Evolutionary conservation across 768 basidiomycete genomes (phyloP), one percentile per base, ranked within the genome.

Genomic region (Trametopsis cervina): DNA sequence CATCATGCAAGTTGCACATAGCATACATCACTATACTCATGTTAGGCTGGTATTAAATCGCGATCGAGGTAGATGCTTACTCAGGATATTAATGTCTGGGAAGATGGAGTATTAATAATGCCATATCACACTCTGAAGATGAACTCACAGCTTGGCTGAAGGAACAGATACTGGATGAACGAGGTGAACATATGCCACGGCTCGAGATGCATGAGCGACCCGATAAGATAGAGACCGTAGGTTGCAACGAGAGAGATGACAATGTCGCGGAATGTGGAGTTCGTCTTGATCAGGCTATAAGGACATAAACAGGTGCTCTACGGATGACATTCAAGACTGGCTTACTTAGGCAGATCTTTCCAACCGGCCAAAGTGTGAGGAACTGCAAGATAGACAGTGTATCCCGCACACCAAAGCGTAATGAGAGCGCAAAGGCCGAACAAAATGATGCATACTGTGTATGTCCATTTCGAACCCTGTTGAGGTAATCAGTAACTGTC

Each of bases 131-230:
- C n/a, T 37, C 15, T 33, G 39, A 48, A 25, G 4, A 21, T 12
- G 18, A 18, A 69, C 78, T 67, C 52, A 81, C 79, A 82, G 53
- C 75, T 76, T 46, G 91, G 91, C 33, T 92, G 73, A 56, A 93
- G 76, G 74, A 96, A 88, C 75, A 96, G 76, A 67, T 95, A 98
- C 64, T 94, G 88, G 40, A 81, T 60, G 73, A 94, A 92, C 47
- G 83, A 89, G 11, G 94, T 95, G 66, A 97, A 77, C 80, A 97
- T 87, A 74, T 97, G 94, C 91, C 92, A 95, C 0, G 93, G 94
- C 63, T 98, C 94, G 29, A 91, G 66, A 57, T 94, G 89, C 69
- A 98, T 81, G 64, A 95, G 68, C 6, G 87, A 90, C 50, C 84
- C 77, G 59, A 95, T 66, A 60, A 96, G 75, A 74, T 91, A 98